Base-by-base conservation (phyloP, 768 basidiomycete species). In the Fomitopsis pulvina region DNA sequence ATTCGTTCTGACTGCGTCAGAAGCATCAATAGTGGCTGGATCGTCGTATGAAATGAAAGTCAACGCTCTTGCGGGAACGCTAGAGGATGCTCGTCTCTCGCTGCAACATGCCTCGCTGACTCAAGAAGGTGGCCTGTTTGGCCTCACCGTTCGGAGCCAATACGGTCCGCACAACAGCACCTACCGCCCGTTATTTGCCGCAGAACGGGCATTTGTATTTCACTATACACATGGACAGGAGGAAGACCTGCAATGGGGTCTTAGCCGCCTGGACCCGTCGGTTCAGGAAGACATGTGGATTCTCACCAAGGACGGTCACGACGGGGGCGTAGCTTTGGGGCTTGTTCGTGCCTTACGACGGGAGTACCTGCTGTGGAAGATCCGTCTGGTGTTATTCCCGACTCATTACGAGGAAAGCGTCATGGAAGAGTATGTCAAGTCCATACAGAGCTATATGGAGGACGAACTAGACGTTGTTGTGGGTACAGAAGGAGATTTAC, bases 311-410 rank as follows among this genome's bases (percentile, higher is more conserved):
- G 3, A 37, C 9, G 54, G 14, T 22, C 57, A 54, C 25, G 40
- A 66, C 45, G 67, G 67, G 6, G 62, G 60, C 24, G 62, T 63
- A 14, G 64, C 63, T 1, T 41, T 57, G 14, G 71, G 71, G 3
- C 57, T 72, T 22, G 51, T 60, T 9, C 48, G 66, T 27, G 57
- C 65, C 6, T 53, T 70, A 18, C 53, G 60, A 3, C 57, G 58
- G 40, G 70, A 71, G 51, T 66, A 60, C 44, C 55, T 55, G 5
- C 40, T 58, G 4, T 69, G 68, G 65, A 59, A 53, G 5, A 62
- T 68, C 40, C 56, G 56, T 20, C 43, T 65, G 8, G 63, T 61
- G 16, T 55, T 65, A 25, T 69, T 68, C 51, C 58, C 60, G 11
- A 30, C 39, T 2, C 48, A 55, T 0, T 60, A 50, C 45, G 18